phyloP scores from a whole-genome alignment of 2,329 filamentous ascomycete genomes.

The Diatrype stigma region DNA sequence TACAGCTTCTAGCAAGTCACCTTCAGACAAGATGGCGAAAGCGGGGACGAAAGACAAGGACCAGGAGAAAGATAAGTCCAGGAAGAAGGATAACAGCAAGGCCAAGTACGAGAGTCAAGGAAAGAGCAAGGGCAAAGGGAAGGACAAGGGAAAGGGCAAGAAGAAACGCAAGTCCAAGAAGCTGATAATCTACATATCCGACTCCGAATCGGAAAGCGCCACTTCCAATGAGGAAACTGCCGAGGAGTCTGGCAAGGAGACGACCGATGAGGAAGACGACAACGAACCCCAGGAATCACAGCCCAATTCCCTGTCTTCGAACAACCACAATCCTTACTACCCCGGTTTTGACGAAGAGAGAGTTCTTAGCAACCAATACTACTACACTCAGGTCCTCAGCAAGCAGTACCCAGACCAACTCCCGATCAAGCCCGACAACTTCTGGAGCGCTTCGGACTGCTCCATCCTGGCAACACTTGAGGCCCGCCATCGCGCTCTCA shows the following conservation, averaged over 20 bases:
- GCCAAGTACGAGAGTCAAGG: neutral
- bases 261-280: too few relatives aligned
- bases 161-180: neutral
- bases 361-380: conserved; percentile 10
- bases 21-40: too few relatives aligned
- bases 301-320: too few relatives aligned
- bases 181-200: neutral
- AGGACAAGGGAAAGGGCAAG: neutral
- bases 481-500: conserved; percentile 21
- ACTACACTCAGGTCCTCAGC: conserved; percentile 10
- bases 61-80: neutral
- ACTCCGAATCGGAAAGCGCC: neutral
- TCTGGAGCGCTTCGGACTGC: conserved; percentile 22
- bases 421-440: conserved; percentile 12
- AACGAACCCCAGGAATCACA: too few relatives aligned
- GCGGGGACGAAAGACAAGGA: neutral
- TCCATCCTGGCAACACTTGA: conserved; percentile 18
- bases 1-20: too few relatives aligned
- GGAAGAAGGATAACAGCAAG: too few relatives aligned
- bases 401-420: conserved; percentile 14
- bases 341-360: conserved; percentile 1
- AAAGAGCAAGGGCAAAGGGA: neutral
- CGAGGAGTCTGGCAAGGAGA: neutral
- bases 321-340: too few relatives aligned
- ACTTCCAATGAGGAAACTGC: neutral